Evolutionary conservation across 345 rosid species (phyloP), one percentile per base, ranked within the genome.

Genomic region (Psidium guajava): DNA sequence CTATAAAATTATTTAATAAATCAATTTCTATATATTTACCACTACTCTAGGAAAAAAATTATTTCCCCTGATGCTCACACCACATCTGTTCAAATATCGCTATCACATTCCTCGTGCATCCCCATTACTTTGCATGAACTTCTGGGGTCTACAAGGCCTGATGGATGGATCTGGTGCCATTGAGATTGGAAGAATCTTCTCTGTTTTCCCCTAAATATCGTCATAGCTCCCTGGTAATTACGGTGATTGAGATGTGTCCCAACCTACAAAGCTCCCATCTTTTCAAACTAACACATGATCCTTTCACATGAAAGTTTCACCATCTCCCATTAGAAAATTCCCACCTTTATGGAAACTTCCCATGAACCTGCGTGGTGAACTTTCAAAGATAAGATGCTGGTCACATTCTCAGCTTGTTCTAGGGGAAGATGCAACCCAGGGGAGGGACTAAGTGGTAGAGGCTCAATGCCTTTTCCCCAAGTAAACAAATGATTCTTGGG

Each of bases 361-460:
- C 80, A 32, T 0, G 80, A 69, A 42, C 25, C 47, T 22, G 47
- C 5, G 47, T 11, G 80, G 80, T 69, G 80, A n/a, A 69, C 47
- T 69, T 69, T 69, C 25, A 69, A 69, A 69, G 47, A 2, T 4
- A 40, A 36, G 80, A 69, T 36, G 24, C 24, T 18, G 80, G 80
- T 69, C 80, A 9, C 47, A 11, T 36, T 36, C 80, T 18, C 80
- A 69, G 80, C 13, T 36, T 21, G 47, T 69, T 32, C 80, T 18
- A 36, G 0, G 47, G 28, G 77, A 6, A 27, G 64, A 25, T 42
- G 16, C 51, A 49, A 54, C 47, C 82, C 82, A 8, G 86, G 86
- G 86, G 24, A 77, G 86, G 86, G 2, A 8, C 16, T 77, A 85
- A 73, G 52, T 75, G 86, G 83, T 85, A 54, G 69, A 54, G 83